These are phyloP conservation scores for Oryza officinalis DNA, from an alignment of 176 grass and related monocot genomes.

Conservation along the genomic window DNA sequence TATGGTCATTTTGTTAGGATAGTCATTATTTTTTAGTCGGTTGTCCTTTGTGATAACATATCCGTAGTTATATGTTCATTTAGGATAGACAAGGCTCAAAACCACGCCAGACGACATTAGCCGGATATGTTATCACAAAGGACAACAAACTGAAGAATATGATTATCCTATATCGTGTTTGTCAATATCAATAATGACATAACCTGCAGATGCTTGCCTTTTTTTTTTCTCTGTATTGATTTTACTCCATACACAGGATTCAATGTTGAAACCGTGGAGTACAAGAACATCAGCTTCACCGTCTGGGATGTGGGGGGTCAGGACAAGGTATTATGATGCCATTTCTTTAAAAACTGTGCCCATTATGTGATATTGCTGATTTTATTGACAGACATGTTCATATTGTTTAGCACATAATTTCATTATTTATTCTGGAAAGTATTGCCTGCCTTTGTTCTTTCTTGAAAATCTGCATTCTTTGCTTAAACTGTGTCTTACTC, in stretches of 20 bases:
- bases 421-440: background rate
- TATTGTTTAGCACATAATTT: background rate
- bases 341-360: background rate
- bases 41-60: too few relatives aligned
- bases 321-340: constrained; percentile 66
- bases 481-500: background rate
- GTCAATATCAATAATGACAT: background rate
- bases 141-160: background rate
- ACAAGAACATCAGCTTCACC: constrained; percentile 99
- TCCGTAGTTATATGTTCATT: background rate
- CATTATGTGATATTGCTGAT: background rate
- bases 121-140: background rate
- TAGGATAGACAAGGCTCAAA: constrained; percentile 6
- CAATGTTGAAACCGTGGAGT: constrained; percentile 81
- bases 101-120: background rate
- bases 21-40: too few relatives aligned
- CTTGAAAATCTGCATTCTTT: background rate
- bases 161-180: background rate
- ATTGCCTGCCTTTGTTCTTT: background rate
- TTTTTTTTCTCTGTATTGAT: constrained; percentile 26
- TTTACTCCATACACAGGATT: constrained; percentile 48
- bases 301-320: constrained; percentile 99
- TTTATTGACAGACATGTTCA: background rate
- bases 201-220: background rate
- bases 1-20: background rate